These are phyloP conservation scores for Scheffersomyces ergatensis DNA, from an alignment of 805 yeast species.

Conservation along the genomic window DNA sequence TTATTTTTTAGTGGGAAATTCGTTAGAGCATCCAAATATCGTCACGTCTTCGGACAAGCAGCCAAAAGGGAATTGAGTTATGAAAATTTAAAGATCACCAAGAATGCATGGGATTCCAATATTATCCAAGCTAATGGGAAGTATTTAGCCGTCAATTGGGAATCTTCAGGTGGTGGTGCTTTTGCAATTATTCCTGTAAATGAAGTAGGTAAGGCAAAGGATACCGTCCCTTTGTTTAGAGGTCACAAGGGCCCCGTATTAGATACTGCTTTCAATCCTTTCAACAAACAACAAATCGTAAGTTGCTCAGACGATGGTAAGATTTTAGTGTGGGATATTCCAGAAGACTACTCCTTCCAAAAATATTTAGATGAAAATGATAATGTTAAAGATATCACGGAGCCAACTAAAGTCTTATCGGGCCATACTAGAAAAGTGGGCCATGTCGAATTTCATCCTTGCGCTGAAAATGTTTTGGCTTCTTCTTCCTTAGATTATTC, in stretches of 20 bases:
- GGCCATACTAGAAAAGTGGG: conserved; percentile 97
- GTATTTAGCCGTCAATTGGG: conserved; percentile 86
- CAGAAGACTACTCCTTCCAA: conserved; percentile 73
- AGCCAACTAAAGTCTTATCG: conserved; percentile 64
- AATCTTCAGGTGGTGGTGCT: conserved; percentile 95
- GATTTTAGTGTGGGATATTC: conserved; percentile 85
- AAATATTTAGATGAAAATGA: conserved; percentile 53
- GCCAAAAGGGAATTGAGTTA: conserved; percentile 65
- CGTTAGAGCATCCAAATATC: conserved; percentile 94
- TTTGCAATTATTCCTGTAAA: conserved; percentile 86
- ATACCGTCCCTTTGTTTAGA: conserved; percentile 86
- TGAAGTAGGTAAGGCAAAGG: conserved; percentile 92
- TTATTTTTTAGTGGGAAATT: conserved; percentile 61
- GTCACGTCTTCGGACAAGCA: conserved; percentile 95
- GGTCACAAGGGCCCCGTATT: conserved; percentile 95
- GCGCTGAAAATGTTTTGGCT: conserved; percentile 82
- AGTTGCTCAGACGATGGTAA: conserved; percentile 80
- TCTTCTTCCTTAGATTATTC: conserved; percentile 89
- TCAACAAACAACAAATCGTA: conserved; percentile 69
- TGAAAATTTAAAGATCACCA: conserved; percentile 74
- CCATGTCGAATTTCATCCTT: conserved; percentile 85
- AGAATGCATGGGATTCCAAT: conserved; percentile 96
- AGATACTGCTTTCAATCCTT: conserved; percentile 95
- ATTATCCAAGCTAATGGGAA: conserved; percentile 84
- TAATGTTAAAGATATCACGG: conserved; percentile 57